Base-by-base conservation (phyloP, 768 basidiomycete genomes). In the Boletus vinaceobasis region DNA sequence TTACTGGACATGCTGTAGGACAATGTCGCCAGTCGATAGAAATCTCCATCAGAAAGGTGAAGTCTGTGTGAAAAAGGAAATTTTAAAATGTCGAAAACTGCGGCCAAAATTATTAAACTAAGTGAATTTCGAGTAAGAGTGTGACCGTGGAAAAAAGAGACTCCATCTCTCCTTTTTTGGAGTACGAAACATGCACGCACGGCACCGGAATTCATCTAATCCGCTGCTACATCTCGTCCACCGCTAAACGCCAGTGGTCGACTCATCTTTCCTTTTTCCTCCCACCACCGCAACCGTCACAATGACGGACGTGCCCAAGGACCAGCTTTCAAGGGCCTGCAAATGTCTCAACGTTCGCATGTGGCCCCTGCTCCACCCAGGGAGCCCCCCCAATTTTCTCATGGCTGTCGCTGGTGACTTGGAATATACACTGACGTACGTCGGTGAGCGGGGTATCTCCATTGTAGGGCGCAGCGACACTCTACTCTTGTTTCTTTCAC, bases 341-440 rank as follows among this genome's bases (percentile, higher is more conserved):
- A 79, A 73, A 65, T 90, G 88, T 62, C 80, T 90, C 55, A 90
- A 90, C 64, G 76, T 90, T 43, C 81, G 79, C 58, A 78, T 89
- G 56, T 72, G 68, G 42, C 66, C 76, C 9, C 69, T 69, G 27
- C 72, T 71, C 5, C 48, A 47, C 4, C 19, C 53, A 23, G 56
- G 48, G 37, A 59, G 73, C n/a, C 73, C 74, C 13, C 65, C 73
- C 55, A 63, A 67, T 56, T 72, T 73, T 69, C 70, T 73, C 66
- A 63, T 67, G 48, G 46, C 52, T 14, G 29, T 53, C 37, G 27
- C 36, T 38, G 51, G 42, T 45, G 69, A 75, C 58, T 49, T 66
- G 64, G 74, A 78, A 43, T 88, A 81, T 69, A 66, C 66, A 19
- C 76, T 77, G 53, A 74, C 87, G 36, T 83, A 81, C 66, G 85